phyloP scores from a whole-genome alignment of 345 rosid genomes.

The Salix caprea region DNA sequence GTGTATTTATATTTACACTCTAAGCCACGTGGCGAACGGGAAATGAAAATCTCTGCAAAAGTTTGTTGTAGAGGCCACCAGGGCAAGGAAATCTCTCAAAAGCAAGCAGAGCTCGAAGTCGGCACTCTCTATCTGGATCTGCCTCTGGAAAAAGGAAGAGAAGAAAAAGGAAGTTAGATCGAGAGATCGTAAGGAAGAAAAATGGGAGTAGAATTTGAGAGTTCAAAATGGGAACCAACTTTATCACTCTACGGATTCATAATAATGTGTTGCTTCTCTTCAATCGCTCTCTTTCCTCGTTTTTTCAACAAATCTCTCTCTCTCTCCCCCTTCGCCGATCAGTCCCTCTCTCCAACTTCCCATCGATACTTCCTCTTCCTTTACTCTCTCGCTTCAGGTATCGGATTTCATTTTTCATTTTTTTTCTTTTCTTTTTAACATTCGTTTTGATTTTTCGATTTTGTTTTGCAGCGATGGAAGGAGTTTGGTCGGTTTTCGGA shows the following conservation, averaged over 20 bases:
- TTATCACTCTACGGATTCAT: conserved; percentile 50
- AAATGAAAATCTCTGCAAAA: too few species aligned
- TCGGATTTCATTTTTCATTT: neutral
- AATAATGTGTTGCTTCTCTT: conserved; percentile 49
- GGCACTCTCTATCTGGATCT: too few species aligned
- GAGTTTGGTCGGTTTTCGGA: conserved; percentile 72
- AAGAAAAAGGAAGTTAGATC: too few species aligned
- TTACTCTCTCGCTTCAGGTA: conserved; percentile 79
- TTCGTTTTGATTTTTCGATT: neutral
- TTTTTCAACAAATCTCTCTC: conserved; percentile 40
- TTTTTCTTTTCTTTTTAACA: neutral
- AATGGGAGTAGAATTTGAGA: conserved; percentile 75
- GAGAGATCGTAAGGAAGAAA: too few species aligned
- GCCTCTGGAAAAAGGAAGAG: too few species aligned
- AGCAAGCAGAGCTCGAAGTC: too few species aligned
- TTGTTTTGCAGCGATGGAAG: conserved; percentile 54
- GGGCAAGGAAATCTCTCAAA: too few species aligned
- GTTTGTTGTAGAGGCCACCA: too few species aligned
- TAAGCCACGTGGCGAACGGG: too few species aligned
- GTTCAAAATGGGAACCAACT: conserved; percentile 66
- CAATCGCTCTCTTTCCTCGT: conserved; percentile 49
- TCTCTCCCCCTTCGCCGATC: conserved; percentile 41
- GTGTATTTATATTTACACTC: too few species aligned
- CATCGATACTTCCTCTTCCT: conserved; percentile 62
- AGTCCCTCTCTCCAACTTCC: conserved; percentile 41